Base-by-base conservation (phyloP, 202 grass and related monocot genomes). In the Eragrostis tef region DNA sequence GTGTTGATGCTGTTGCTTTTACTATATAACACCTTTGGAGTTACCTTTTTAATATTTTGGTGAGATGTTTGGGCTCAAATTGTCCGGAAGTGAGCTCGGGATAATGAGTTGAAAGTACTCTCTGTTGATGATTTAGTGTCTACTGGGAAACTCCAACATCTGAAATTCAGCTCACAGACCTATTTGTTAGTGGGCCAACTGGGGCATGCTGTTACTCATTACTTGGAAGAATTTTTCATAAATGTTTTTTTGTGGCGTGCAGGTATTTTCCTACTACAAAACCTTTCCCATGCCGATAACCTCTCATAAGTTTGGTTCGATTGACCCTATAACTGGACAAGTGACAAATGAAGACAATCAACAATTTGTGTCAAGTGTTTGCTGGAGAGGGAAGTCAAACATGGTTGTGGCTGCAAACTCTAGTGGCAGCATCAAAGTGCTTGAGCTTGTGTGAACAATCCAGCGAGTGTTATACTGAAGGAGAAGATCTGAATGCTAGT, bases 201-300 rank as follows among this genome's bases (percentile, higher is more conserved):
- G 46, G 77, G 71, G 20, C 49, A 29, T 85, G 53, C 69, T 69
- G n/a, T 80, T 64, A 19, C 44, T 66, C 53, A 70, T 60, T 47
- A 26, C 22, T 78, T 73, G 44, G 49, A 79, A 82, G 25, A 67
- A 39, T 57, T 75, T 13, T 63, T 89, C 19, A 89, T 74, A 20
- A 8, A 25, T 19, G 11, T 0, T 74, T 84, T 61, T 81, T 51
- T 64, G 59, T 91, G 71, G 22, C 54, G 11, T 93, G 64, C 87
- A 98, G 95, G 88, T 99, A 56, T 99, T 90, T 96, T 90, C 90
- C 64, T 99, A 93, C 52, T 86, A 99, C 76, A 99, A 81, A 90
- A 78, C 87, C 64, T 99, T 99, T 88, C 93, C 96, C 36, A 99
- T 93, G 96, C 96, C 96, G 70, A 90, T 99, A 78, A 90, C 90